Conservation (phyloP, 345 rosid genomes). For the Streptanthus diversifolius region DNA sequence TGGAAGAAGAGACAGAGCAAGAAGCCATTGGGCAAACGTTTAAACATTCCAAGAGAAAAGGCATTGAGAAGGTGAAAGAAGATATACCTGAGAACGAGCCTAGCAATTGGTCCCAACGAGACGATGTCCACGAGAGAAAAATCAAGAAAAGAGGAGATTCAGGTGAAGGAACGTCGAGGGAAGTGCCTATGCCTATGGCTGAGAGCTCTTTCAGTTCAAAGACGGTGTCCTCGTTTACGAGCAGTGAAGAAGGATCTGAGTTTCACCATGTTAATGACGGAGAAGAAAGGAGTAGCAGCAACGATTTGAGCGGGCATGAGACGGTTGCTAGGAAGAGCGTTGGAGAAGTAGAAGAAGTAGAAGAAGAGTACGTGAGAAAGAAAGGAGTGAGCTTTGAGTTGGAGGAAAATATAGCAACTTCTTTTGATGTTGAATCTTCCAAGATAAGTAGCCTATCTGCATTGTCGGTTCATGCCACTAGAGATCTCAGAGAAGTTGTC, state of each 20-base stretch:
- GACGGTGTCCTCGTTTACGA: conserved; percentile 28
- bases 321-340: conserved; percentile 42
- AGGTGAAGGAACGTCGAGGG: conserved; percentile 60
- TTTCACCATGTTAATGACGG: conserved; percentile 22
- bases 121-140: conserved; percentile 30
- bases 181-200: conserved; percentile 45
- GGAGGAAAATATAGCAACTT: conserved; percentile 47
- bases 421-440: conserved; percentile 48
- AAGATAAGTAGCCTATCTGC: conserved; percentile 59
- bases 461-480: conserved; percentile 62
- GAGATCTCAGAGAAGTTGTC: conserved; percentile 82
- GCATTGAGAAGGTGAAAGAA: conserved; percentile 18
- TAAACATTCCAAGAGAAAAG: conserved; percentile 39
- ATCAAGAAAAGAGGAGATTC: conserved; percentile 39
- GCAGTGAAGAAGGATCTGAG: conserved; percentile 29
- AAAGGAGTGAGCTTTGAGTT: conserved; percentile 79
- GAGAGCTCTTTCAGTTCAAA: conserved; percentile 36
- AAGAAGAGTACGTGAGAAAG: conserved; percentile 47
- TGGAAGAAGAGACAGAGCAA: conserved; percentile 86
- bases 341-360: conserved; percentile 38
- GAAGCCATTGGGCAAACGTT: conserved; percentile 43
- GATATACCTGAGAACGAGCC: conserved; percentile 1
- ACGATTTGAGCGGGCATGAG: conserved; percentile 45
- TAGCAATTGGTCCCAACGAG: neutral
- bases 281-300: conserved; percentile 30